Evolutionary conservation across 2,329 filamentous ascomycete genomes (phyloP), one percentile per base, ranked within the genome.

Genomic region (Plectosphaerella cucumerina): DNA sequence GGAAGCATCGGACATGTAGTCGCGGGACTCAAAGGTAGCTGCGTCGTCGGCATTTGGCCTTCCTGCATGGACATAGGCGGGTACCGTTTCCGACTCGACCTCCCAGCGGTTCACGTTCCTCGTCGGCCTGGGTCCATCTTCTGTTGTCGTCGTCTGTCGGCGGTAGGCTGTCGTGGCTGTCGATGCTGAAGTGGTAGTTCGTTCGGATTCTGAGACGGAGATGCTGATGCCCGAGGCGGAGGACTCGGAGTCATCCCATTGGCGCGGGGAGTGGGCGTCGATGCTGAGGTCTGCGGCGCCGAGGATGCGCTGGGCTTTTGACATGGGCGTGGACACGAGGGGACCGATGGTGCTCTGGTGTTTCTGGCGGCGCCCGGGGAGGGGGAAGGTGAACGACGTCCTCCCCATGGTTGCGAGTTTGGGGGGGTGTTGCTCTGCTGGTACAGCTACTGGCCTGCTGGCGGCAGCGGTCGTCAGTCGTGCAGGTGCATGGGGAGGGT

Each of bases 261-360:
- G 56, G 37, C 62, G 56, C 4, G 64, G 57, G n/a, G n/a, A n/a
- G 26, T 8, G 26, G 9, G 68, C 62, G 54, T 75, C 73, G 53
- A 72, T 65, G 56, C 65, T 74, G 58, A 77, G 65, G 6, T 72
- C 70, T 22, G 70, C 67, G 5, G 71, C 71, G 21, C 77, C 78
- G 37, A 81, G 61, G 15, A 80, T 70, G 57, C 72, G 75, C 56
- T 79, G 76, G 1, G 74, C 77, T 59, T 81, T 81, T 52, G 73
- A 76, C 57, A 76, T 65, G 3, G 71, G 68, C 34, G 66, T 65
- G n/a, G 65, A 60, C 9, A 64, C 58, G 15, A 59, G 60, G 26
- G 59, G 60, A 22, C 59, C 59, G 34, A 58, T 62, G 57, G n/a
- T 42, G 45, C n/a, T 23, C 12, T 51, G 47, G 34, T 66, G 65